Percentiles rank a stretch among this genome's conserved stretches.
These are phyloP conservation scores for Nematodospora valgi DNA, from an alignment of 805 yeast species.

Conservation along the genomic window DNA sequence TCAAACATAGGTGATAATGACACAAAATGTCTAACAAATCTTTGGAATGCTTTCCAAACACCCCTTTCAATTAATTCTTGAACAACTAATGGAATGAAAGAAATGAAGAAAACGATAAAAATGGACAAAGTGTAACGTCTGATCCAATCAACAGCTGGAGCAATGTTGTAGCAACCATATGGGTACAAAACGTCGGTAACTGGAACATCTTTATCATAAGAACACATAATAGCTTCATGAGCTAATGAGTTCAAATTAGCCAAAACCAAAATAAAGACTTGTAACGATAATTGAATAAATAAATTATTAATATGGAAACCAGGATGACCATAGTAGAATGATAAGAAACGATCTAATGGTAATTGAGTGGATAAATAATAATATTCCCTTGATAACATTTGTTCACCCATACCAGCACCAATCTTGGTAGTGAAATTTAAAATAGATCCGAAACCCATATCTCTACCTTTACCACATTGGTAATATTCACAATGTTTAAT, in stretches of 20 bases:
- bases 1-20: conserved; percentile 78
- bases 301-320: conserved; percentile 82
- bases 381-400: conserved; percentile 78
- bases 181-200: conserved; percentile 63
- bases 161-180: conserved; percentile 64
- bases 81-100: conserved; percentile 71
- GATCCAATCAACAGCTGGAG: conserved; percentile 73
- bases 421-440: conserved; percentile 79
- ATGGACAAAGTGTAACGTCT: conserved; percentile 71
- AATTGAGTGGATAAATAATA: conserved; percentile 74
- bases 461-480: conserved; percentile 87
- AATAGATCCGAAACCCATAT: conserved; percentile 80
- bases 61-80: conserved; percentile 80
- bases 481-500: conserved; percentile 80
- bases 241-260: conserved; percentile 63
- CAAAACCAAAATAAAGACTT: conserved; percentile 54
- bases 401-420: conserved; percentile 92
- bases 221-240: conserved; percentile 59
- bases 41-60: conserved; percentile 59
- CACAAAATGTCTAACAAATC: conserved; percentile 62
- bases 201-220: conserved; percentile 55
- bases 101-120: conserved; percentile 67
- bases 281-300: conserved; percentile 62
- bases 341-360: conserved; percentile 72
- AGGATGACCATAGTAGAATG: conserved; percentile 83